Conservation (phyloP, 176 grass and related monocot species). For the Zizania latifolia region DNA sequence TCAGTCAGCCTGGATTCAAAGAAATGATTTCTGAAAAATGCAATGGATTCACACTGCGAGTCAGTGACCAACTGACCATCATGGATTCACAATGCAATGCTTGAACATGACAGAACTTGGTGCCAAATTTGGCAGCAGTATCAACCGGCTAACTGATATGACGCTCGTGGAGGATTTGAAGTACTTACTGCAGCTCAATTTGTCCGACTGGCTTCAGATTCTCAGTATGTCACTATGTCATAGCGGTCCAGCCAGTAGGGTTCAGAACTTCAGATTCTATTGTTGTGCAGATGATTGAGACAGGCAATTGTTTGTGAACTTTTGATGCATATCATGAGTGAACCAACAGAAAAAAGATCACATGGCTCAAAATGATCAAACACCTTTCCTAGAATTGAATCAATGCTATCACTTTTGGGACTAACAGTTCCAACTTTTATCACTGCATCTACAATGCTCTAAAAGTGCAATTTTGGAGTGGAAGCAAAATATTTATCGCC, state of each 20-base stretch:
- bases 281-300: background rate
- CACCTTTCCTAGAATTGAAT: slow-evolving; percentile 13
- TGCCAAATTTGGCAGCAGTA: background rate
- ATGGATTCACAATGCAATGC: background rate
- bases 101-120: background rate
- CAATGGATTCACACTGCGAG: too few relatives aligned
- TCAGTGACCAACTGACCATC: too few relatives aligned
- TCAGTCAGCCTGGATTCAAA: background rate
- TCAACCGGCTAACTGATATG: background rate
- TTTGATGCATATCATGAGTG: too few relatives aligned
- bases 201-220: background rate
- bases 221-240: background rate
- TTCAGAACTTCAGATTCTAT: slow-evolving; percentile 3
- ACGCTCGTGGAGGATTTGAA: background rate
- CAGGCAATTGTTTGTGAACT: background rate
- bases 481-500: background rate
- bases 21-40: background rate
- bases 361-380: background rate
- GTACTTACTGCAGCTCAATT: too few relatives aligned
- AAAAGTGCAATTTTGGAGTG: background rate
- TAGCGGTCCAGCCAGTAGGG: background rate
- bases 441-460: background rate
- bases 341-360: background rate
- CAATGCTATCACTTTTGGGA: background rate
- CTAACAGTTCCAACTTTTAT: background rate